Conservation (phyloP, 306 rosid species). For the Pueraria montana region DNA sequence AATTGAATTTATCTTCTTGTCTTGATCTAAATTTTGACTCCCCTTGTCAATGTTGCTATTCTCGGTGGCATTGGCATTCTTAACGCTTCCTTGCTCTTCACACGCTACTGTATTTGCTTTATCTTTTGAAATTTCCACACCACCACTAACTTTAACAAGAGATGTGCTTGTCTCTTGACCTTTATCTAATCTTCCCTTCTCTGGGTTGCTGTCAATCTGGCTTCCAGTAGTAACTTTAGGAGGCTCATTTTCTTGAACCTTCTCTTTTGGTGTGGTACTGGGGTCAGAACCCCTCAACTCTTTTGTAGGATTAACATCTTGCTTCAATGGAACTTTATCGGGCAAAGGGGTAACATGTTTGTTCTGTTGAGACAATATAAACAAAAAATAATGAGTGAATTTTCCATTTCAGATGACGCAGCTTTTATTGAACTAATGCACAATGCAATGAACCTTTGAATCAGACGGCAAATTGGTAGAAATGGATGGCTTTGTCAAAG, state of each 20-base stretch:
- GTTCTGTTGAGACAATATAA: constrained; percentile 47
- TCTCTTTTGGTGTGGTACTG: constrained; percentile 39
- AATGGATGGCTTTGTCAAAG: constrained; percentile 52
- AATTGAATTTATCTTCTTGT: constrained; percentile 27
- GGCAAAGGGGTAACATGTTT: constrained; percentile 47
- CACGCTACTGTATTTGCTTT: constrained; percentile 26
- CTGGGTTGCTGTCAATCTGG: constrained; percentile 22
- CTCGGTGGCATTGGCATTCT: constrained; percentile 34
- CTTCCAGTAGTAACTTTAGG: neutral
- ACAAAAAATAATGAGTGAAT: constrained; percentile 15
- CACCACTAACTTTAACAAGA: neutral
- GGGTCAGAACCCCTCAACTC: constrained; percentile 35
- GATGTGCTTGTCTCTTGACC: constrained; percentile 34
- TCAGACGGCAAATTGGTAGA: constrained; percentile 46
- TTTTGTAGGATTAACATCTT: constrained; percentile 55
- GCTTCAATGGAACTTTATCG: constrained; percentile 46
- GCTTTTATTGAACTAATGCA: constrained; percentile 44
- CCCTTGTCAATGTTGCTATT: constrained; percentile 44
- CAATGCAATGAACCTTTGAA: constrained; percentile 51
- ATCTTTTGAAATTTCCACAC: constrained; percentile 39
- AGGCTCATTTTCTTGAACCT: constrained; percentile 41
- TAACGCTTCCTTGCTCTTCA: constrained; percentile 39
- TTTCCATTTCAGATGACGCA: constrained; percentile 39
- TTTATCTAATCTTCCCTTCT: constrained; percentile 31
- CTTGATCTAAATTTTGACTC: constrained; percentile 34